Percentiles rank a stretch among this genome's conserved stretches.
phyloP scores from a whole-genome alignment of 371 early-diverging fungal species.

The Paramicrosporidium saccamoebae region DNA sequence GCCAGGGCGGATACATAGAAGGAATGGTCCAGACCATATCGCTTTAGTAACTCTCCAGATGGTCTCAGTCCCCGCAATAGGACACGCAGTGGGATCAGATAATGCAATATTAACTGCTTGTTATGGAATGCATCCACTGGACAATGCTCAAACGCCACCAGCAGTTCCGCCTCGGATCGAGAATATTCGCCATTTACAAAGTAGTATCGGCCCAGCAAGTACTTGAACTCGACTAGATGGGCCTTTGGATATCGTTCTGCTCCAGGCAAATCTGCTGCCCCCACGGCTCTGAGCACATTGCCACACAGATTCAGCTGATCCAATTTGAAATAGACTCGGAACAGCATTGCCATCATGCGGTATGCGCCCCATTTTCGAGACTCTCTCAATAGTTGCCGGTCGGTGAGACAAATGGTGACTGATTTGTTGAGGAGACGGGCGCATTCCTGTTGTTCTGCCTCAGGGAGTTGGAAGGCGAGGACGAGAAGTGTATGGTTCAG shows the following conservation, averaged over 20 bases:
- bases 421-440: slow-evolving; percentile 52
- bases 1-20: slow-evolving; percentile 18
- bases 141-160: slow-evolving; percentile 26
- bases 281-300: slow-evolving; percentile 38
- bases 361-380: slow-evolving; percentile 72
- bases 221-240: slow-evolving; percentile 45
- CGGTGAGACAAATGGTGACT: slow-evolving; percentile 46
- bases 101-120: slow-evolving; percentile 28
- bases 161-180: slow-evolving; percentile 26
- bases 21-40: slow-evolving; percentile 13
- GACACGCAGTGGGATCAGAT: slow-evolving; percentile 29
- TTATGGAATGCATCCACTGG: slow-evolving; percentile 10
- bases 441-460: too few relatives aligned
- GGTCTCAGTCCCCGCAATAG: slow-evolving; percentile 27
- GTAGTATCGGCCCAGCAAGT: slow-evolving; percentile 40
- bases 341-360: slow-evolving; percentile 35
- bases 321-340: slow-evolving; percentile 42
- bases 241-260: slow-evolving; percentile 36
- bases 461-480: too few relatives aligned
- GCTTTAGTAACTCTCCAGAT: slow-evolving; percentile 10
- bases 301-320: slow-evolving; percentile 41
- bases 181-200: slow-evolving; percentile 43
- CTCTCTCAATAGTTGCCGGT: slow-evolving; percentile 15
- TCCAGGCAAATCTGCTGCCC: slow-evolving; percentile 26
- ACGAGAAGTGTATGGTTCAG: too few relatives aligned